Evolutionary conservation across 805 yeast genomes (phyloP), one percentile per base, ranked within the genome.

Genomic region (Schizosaccharomyces lindneri): DNA sequence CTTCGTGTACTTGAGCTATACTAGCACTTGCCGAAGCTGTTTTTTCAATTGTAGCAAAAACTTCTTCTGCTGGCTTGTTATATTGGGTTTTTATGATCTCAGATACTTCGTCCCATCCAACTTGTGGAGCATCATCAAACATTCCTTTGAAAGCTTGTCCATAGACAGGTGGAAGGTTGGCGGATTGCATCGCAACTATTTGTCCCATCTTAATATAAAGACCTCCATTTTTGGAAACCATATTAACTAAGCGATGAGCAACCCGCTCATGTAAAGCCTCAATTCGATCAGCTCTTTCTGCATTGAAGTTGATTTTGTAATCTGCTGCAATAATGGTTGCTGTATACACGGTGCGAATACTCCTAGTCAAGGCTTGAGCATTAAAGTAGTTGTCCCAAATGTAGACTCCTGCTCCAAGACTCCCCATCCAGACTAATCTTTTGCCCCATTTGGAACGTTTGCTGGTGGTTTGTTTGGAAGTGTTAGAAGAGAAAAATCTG

Each of bases 161-260:
- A 70, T 74, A 84, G 24, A 80, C 83, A 43, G 73, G 70, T 2
- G 94, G 94, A 65, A 85, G 79, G 66, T 83, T 74, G 32, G 77
- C 71, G 0, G 87, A 81, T 68, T 85, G 93, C 67, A 84, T 80
- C 2, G 93, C 90, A 59, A 85, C 76, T 61, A 85, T 82, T 74
- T 85, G 93, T 29, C 93, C 94, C 65, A 83, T 70, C 69, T 85
- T 85, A 69, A 85, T 81, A 68, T 83, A 85, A 21, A 85, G 73
- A 1, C 85, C 84, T 64, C 66, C 78, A 67, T 81, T 81, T 13
- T 67, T 67, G 46, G 69, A 68, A 62, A 81, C 67, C 61, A 81
- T 68, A 55, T 76, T 67, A 65, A 74, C 74, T 61, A 81, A 66
- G 55, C 81, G 68, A 21, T 74, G 76, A 4, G 90, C 79, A 46